Conservation (phyloP, 371 early-diverging fungal species). For the Actinomucor elegans region DNA sequence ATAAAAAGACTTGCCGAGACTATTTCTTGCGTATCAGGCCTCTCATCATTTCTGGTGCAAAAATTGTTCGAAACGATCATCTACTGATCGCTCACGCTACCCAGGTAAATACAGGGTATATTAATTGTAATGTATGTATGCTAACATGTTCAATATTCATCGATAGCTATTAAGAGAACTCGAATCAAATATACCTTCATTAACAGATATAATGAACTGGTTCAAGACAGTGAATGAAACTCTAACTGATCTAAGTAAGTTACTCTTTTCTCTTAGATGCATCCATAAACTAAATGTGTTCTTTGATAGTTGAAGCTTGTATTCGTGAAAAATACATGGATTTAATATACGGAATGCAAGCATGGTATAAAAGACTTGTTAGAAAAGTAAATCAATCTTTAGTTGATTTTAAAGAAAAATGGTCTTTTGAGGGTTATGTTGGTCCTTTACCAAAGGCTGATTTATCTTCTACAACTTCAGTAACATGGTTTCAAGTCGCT, state of each 20-base stretch:
- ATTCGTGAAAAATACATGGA: slow-evolving; percentile 33
- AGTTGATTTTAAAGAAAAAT: slow-evolving; percentile 22
- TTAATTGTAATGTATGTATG: too few relatives aligned
- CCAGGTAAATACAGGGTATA: slow-evolving; percentile 37
- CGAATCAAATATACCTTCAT: slow-evolving; percentile 13
- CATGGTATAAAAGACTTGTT: slow-evolving; percentile 38
- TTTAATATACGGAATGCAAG: slow-evolving; percentile 36
- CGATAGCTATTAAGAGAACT: slow-evolving; percentile 13
- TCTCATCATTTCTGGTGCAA: slow-evolving; percentile 46
- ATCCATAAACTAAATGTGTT: too few relatives aligned
- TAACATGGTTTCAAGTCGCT: slow-evolving; percentile 40
- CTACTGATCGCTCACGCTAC: slow-evolving; percentile 46
- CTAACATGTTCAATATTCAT: too few relatives aligned
- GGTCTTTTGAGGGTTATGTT: slow-evolving; percentile 27
- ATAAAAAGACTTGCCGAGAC: slow-evolving; percentile 73
- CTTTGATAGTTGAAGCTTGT: slow-evolving; percentile 33
- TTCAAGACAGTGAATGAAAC: slow-evolving; percentile 24
- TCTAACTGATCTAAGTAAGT: slow-evolving; percentile 23
- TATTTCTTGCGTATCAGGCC: slow-evolving; percentile 71
- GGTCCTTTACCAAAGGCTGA: slow-evolving; percentile 19
- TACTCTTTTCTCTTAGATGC: background rate
- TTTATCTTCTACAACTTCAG: background rate
- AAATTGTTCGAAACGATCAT: slow-evolving; percentile 36
- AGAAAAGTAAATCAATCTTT: slow-evolving; percentile 9
- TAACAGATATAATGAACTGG: slow-evolving; percentile 15